A percentile compares a stretch with the other conserved stretches of the same genome.
Evolutionary conservation across 352 stramenopile genomes (phyloP).

Genomic region (Pythium aquatile): DNA sequence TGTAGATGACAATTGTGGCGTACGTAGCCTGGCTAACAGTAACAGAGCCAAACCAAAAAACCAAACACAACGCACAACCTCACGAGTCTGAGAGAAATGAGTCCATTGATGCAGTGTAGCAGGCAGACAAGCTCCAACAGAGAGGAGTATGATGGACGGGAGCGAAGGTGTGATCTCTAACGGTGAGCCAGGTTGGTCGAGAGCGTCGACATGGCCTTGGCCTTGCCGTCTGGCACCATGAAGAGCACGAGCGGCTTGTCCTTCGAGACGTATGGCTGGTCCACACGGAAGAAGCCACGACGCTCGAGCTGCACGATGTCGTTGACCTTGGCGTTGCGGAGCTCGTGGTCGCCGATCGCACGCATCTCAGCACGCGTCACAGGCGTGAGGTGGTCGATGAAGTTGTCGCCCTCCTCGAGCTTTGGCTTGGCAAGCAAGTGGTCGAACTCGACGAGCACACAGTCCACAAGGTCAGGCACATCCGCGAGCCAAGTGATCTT

Average conservation of each 20-base stretch:
- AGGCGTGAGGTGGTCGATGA: conserved; percentile 96
- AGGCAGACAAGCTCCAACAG: neutral
- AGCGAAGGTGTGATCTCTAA: conserved; percentile 29
- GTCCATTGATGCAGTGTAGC: too few relatives aligned
- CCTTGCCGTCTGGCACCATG: conserved; percentile 99
- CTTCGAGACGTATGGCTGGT: conserved; percentile 74
- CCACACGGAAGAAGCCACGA: conserved; percentile 96
- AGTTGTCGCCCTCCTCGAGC: conserved; percentile 98
- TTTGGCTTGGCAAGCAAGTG: conserved; percentile 98
- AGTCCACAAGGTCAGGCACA: conserved; percentile 84
- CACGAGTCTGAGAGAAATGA: too few relatives aligned
- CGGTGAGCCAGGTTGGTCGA: conserved; percentile 85
- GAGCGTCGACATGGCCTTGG: conserved; percentile 84
- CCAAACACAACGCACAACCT: neutral
- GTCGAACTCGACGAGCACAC: conserved; percentile 97
- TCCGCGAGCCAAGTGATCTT: conserved; percentile 97
- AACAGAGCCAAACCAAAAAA: neutral
- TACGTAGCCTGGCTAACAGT: neutral
- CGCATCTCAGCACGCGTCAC: conserved; percentile 92
- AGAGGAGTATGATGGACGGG: neutral
- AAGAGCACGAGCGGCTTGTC: conserved; percentile 95
- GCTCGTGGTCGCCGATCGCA: conserved; percentile 93
- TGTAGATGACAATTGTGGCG: neutral
- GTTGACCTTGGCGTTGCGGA: conserved; percentile 93
- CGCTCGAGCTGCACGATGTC: conserved; percentile 98